phyloP scores from a whole-genome alignment of 371 early-diverging fungal genomes.

The Mortierella sp. region DNA sequence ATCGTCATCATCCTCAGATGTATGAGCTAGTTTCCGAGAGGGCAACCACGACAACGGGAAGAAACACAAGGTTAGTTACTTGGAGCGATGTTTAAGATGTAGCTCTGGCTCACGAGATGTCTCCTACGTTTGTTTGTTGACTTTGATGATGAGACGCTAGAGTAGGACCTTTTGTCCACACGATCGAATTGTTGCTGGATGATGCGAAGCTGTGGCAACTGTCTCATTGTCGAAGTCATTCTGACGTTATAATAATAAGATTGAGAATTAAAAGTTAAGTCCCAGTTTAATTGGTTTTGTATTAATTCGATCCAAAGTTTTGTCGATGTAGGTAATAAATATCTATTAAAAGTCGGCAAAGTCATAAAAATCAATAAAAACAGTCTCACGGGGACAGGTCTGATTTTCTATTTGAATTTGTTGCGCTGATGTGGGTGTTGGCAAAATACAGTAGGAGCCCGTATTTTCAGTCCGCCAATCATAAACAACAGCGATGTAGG shows the following conservation, averaged over 20 bases:
- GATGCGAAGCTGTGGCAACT: constrained; percentile 34
- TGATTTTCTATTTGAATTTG: too few relatives aligned
- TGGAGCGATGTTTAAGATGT: too few relatives aligned
- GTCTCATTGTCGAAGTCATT: constrained; percentile 39
- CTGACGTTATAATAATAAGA: not conserved
- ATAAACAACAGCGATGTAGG: not conserved
- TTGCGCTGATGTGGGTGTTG: too few relatives aligned
- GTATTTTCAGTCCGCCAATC: too few relatives aligned
- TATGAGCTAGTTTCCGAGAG: constrained; percentile 3
- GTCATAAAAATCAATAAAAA: too few relatives aligned
- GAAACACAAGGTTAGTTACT: not conserved
- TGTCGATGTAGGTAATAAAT: too few relatives aligned
- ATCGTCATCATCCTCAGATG: constrained; percentile 27
- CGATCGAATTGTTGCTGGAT: constrained; percentile 43
- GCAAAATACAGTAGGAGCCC: too few relatives aligned
- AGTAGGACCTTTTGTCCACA: constrained; percentile 24
- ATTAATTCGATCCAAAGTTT: not conserved
- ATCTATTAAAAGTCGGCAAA: too few relatives aligned
- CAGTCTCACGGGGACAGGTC: too few relatives aligned
- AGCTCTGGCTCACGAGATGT: not conserved
- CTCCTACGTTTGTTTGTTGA: not conserved
- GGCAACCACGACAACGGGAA: not conserved
- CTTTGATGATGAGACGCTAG: not conserved
- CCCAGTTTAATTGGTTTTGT: not conserved
- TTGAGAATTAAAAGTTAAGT: not conserved